Conservation (phyloP, 2,329 filamentous ascomycete species). For the Beauveria medogensis region DNA sequence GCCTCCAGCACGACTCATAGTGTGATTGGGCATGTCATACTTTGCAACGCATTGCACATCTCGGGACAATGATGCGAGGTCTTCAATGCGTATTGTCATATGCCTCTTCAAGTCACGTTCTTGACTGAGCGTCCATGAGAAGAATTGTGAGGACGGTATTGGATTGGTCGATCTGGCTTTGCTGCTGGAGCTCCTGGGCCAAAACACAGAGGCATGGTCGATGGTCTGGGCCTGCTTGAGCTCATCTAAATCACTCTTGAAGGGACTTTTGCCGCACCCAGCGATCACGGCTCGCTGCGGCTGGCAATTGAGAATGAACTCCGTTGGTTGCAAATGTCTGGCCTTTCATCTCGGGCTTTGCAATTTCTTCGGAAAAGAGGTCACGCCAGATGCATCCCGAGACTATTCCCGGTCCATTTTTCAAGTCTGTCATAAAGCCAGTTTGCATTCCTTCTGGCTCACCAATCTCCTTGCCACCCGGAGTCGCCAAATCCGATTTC, state of each 20-base stretch:
- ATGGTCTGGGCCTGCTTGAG: slow-evolving; percentile 21
- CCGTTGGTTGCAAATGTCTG: slow-evolving; percentile 15
- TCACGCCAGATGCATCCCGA: slow-evolving; percentile 15
- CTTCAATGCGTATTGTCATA: slow-evolving; percentile 9
- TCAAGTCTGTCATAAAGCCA: slow-evolving; percentile 19
- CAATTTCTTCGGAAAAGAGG: slow-evolving; percentile 16
- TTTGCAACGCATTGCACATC: background rate
- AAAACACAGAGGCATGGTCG: slow-evolving; percentile 6
- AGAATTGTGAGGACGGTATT: slow-evolving; percentile 16
- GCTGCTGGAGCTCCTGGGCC: slow-evolving; percentile 17
- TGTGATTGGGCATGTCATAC: background rate
- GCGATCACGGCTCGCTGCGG: slow-evolving; percentile 18
- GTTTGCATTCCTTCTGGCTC: slow-evolving; percentile 22
- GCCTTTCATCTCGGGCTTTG: slow-evolving; percentile 18
- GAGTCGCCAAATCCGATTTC: slow-evolving; percentile 17
- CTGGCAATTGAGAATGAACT: slow-evolving; percentile 3
- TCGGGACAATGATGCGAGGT: background rate
- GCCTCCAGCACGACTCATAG: background rate
- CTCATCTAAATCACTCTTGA: slow-evolving; percentile 19
- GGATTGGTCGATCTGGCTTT: slow-evolving; percentile 22
- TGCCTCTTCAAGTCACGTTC: slow-evolving; percentile 12
- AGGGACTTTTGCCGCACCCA: slow-evolving; percentile 13
- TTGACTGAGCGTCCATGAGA: slow-evolving; percentile 22
- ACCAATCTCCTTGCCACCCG: slow-evolving; percentile 25
- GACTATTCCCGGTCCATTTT: slow-evolving; percentile 13